These are phyloP conservation scores for Talaromyces sp. DNA, from an alignment of 2,329 filamentous ascomycete genomes.

Conservation along the genomic window DNA sequence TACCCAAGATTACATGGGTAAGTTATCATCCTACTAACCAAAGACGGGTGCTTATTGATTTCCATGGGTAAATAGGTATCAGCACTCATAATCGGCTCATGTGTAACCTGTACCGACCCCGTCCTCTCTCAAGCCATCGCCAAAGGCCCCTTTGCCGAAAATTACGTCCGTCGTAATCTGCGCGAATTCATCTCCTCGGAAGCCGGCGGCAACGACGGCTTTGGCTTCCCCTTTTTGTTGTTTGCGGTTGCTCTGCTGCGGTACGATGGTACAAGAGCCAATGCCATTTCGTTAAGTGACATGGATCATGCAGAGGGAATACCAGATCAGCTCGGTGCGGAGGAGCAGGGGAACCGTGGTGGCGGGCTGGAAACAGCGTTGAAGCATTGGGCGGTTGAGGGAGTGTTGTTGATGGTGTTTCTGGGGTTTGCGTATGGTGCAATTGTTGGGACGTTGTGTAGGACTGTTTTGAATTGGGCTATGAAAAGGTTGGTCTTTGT, in stretches of 20 bases:
- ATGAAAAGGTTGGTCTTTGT: slow-evolving; percentile 26
- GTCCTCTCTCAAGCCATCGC: slow-evolving; percentile 61
- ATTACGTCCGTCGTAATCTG: slow-evolving; percentile 56
- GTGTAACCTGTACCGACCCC: slow-evolving; percentile 61
- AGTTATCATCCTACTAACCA: background rate
- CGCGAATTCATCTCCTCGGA: slow-evolving; percentile 62
- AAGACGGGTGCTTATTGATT: background rate
- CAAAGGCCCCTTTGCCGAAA: slow-evolving; percentile 61
- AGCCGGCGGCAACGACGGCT: slow-evolving; percentile 60
- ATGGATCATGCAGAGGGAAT: slow-evolving; percentile 23
- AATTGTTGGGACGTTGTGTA: slow-evolving; percentile 48
- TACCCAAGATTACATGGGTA: slow-evolving; percentile 53
- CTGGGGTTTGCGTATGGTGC: slow-evolving; percentile 53
- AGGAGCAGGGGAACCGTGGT: slow-evolving; percentile 50
- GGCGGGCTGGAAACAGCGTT: slow-evolving; percentile 52
- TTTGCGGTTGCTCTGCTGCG: slow-evolving; percentile 57
- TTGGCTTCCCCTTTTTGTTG: slow-evolving; percentile 61
- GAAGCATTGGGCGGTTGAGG: slow-evolving; percentile 58
- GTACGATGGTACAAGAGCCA: slow-evolving; percentile 43
- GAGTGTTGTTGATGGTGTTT: slow-evolving; percentile 58
- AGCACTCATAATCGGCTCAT: slow-evolving; percentile 57
- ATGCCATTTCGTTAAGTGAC: slow-evolving; percentile 20
- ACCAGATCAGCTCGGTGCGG: slow-evolving; percentile 29
- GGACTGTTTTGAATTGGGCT: slow-evolving; percentile 46
- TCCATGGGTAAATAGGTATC: slow-evolving; percentile 35